A percentile compares a stretch with the other conserved stretches of the same genome.
Conservation (phyloP, 176 grass and related monocot species). For the Oryza nivara region DNA sequence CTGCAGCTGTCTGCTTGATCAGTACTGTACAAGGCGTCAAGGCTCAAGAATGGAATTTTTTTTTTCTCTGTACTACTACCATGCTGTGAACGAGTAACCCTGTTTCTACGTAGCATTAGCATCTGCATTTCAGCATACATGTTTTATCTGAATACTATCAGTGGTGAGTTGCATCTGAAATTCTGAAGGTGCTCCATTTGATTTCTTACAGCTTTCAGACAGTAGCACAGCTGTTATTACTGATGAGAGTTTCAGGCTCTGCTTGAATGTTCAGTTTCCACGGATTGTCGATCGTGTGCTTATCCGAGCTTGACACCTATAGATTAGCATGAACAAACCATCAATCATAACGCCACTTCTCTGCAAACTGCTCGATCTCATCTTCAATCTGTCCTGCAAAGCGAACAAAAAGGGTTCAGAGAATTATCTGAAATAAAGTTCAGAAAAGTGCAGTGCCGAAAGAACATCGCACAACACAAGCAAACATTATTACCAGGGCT, state of each 20-base stretch:
- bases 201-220: no score
- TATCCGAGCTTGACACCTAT: neutral
- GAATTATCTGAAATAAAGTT: neutral
- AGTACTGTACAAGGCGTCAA: neutral
- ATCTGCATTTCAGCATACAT: neutral
- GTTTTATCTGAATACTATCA: neutral
- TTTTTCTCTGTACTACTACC: neutral
- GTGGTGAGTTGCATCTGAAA: neutral
- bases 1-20: neutral
- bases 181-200: neutral
- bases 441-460: neutral
- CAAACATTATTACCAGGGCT: neutral
- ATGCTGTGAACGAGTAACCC: neutral
- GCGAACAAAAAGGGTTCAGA: neutral
- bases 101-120: neutral
- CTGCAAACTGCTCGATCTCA: neutral
- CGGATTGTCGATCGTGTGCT: neutral
- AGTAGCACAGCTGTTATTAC: neutral
- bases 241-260: neutral
- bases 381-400: slow-evolving; percentile 26
- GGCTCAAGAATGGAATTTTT: neutral
- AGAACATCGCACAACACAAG: slow-evolving; percentile 4
- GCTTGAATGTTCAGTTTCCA: neutral
- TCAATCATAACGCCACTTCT: neutral
- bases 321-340: neutral